Evolutionary conservation across 495 filamentous ascomycete genomes (phyloP).

Genomic region (Trichoderma reesei): DNA sequence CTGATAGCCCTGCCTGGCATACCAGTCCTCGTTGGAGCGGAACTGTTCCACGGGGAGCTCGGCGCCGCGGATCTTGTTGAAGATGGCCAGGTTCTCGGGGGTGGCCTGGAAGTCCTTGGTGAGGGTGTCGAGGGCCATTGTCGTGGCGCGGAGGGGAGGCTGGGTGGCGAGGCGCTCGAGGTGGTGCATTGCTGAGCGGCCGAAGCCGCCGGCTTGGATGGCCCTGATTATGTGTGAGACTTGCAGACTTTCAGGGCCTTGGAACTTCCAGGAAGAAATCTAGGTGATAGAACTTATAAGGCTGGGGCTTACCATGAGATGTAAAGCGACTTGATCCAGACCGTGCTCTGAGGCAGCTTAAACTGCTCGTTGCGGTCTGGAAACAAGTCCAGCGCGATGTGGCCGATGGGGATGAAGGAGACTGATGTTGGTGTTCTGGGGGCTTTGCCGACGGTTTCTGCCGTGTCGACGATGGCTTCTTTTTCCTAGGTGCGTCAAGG

Average conservation of each 20-base stretch:
- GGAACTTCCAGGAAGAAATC: no score
- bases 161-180: slow-evolving; percentile 23
- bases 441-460: slow-evolving; percentile 21
- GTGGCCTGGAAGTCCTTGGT: slow-evolving; percentile 19
- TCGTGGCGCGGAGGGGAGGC: slow-evolving; percentile 25
- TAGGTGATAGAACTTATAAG: no score
- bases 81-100: slow-evolving; percentile 11
- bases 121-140: slow-evolving; percentile 26
- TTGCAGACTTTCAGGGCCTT: no score
- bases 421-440: slow-evolving; percentile 19
- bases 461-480: slow-evolving; percentile 22
- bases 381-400: slow-evolving; percentile 27
- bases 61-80: not conserved
- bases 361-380: slow-evolving; percentile 20
- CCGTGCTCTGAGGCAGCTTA: slow-evolving; percentile 17
- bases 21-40: slow-evolving; percentile 42
- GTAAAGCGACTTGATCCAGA: slow-evolving; percentile 30
- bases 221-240: no score
- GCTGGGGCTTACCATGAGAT: slow-evolving; percentile 22
- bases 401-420: slow-evolving; percentile 31
- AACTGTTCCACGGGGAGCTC: slow-evolving; percentile 8
- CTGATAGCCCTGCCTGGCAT: slow-evolving; percentile 46
- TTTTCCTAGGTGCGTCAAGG: slow-evolving; percentile 20
- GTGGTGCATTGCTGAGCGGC: slow-evolving; percentile 29
- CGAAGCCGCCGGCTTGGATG: slow-evolving; percentile 27